Conservation (phyloP, 2,329 filamentous ascomycete genomes). For the Clonostachys rhizophaga region DNA sequence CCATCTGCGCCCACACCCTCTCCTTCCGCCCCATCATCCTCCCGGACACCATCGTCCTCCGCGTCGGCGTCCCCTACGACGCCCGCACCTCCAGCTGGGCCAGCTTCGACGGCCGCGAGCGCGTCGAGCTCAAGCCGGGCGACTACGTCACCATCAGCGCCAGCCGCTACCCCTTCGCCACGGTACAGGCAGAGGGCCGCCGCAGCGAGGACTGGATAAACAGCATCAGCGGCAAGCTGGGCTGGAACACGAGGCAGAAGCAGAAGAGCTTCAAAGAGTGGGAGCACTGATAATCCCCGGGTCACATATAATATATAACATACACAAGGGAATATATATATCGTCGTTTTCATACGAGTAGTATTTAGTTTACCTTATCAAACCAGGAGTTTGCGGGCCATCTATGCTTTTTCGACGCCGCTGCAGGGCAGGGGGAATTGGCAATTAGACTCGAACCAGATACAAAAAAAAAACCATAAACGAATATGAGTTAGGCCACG, state of each 20-base stretch:
- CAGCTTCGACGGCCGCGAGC: conserved; percentile 93
- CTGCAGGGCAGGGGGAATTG: no score
- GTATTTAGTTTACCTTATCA: no score
- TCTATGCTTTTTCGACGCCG: no score
- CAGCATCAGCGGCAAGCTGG: conserved; percentile 72
- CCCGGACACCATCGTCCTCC: conserved; percentile 90
- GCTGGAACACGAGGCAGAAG: conserved; percentile 77
- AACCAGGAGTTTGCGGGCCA: no score
- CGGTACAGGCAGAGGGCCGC: conserved; percentile 64
- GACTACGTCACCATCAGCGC: conserved; percentile 85
- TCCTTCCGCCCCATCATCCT: conserved; percentile 96
- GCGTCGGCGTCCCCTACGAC: conserved; percentile 92
- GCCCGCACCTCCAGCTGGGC: conserved; percentile 89
- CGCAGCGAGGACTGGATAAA: conserved; percentile 78
- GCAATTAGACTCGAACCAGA: no score
- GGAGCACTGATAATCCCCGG: conserved; percentile 20
- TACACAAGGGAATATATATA: no score
- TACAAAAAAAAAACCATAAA: no score
- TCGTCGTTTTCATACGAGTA: no score
- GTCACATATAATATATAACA: background rate
- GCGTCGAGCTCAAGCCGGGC: conserved; percentile 71
- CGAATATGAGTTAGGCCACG: no score
- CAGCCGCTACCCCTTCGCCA: conserved; percentile 75
- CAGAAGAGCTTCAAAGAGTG: conserved; percentile 59
- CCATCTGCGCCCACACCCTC: conserved; percentile 91